Evolutionary conservation across 164 flowering plant genomes (phyloP), one percentile per base, ranked within the genome.

Genomic region (Paratinospora sagittata): DNA sequence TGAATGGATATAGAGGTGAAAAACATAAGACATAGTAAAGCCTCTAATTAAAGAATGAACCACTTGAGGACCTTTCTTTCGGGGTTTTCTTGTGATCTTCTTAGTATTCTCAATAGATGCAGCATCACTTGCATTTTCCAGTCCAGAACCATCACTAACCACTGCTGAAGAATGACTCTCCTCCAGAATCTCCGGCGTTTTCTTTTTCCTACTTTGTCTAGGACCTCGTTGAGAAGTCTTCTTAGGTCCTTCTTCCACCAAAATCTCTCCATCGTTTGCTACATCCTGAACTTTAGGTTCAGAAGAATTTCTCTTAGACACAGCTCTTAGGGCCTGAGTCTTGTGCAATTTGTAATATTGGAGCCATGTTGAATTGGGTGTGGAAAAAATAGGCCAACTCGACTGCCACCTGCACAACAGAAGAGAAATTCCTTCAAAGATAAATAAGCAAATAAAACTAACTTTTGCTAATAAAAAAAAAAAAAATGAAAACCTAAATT

Each of bases 61-160:
- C 6, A 14, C 17, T 16, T 11, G 30, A n/a, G 26, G 71, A 89
- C 93, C 91, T 86, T 84, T 88, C 76, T 72, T 83, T 55, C 82
- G 75, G 64, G 82, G 57, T 69, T 73, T 81, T 65, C 77, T 65
- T 6, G 77, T 68, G 27, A 76, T 60, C 79, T 75, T 83, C 72
- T 63, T 73, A 36, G 80, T 27, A 36, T 39, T 68, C 64, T 69
- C 64, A 49, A n/a, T 65, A 39, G 73, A 65, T 36, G 66, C 19
- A 37, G 7, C 58, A 23, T 67, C 5, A 45, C n/a, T 27, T 27
- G 64, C 57, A 23, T 23, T 37, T 72, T 72, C 84, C 55, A 71
- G 81, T 58, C 66, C 43, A 21, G 33, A 4, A 55, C 41, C 73
- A 69, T 79, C 78, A 74, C 26, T 58, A 75, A 24, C 67, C 27